A percentile compares a stretch with the other conserved stretches of the same genome.
Conservation (phyloP, 768 basidiomycete species). For the Naganishia onofrii region DNA sequence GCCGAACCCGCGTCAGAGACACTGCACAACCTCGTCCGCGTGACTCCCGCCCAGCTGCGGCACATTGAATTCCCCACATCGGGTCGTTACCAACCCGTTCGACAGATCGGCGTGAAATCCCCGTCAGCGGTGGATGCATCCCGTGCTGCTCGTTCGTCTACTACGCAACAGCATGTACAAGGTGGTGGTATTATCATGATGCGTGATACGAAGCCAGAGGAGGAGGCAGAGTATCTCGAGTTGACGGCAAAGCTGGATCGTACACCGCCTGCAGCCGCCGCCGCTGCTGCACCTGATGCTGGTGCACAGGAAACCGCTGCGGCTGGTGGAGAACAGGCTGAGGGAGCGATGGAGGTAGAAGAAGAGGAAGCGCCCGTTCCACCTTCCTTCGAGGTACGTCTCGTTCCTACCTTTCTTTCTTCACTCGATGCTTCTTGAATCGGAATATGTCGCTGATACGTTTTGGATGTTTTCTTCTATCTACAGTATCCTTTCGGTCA, state of each 20-base stretch:
- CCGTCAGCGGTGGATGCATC: conserved; percentile 5
- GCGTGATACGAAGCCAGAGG: conserved; percentile 67
- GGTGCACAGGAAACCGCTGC: conserved; percentile 50
- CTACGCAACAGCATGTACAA: conserved; percentile 49
- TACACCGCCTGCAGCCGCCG: conserved; percentile 49
- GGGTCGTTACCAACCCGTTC: conserved; percentile 83
- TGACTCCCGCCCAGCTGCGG: conserved; percentile 82
- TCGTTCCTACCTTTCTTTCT: neutral
- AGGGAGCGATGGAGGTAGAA: conserved; percentile 59
- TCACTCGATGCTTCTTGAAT: too few species aligned
- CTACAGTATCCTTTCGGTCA: conserved; percentile 24
- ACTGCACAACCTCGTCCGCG: conserved; percentile 83
- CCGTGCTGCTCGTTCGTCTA: conserved; percentile 7
- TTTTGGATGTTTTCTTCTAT: neutral
- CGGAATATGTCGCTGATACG: neutral
- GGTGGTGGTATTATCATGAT: conserved; percentile 87
- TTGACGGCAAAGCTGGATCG: conserved; percentile 48
- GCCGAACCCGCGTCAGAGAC: conserved; percentile 71
- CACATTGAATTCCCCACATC: conserved; percentile 72
- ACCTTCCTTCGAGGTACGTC: conserved; percentile 74
- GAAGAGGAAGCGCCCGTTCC: conserved; percentile 70
- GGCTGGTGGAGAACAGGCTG: conserved; percentile 27
- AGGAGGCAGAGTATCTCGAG: conserved; percentile 71
- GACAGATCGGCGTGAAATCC: conserved; percentile 62
- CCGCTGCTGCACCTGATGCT: too few species aligned